Conservation (phyloP, 2,329 filamentous ascomycete species). For the Claviceps sp. region DNA sequence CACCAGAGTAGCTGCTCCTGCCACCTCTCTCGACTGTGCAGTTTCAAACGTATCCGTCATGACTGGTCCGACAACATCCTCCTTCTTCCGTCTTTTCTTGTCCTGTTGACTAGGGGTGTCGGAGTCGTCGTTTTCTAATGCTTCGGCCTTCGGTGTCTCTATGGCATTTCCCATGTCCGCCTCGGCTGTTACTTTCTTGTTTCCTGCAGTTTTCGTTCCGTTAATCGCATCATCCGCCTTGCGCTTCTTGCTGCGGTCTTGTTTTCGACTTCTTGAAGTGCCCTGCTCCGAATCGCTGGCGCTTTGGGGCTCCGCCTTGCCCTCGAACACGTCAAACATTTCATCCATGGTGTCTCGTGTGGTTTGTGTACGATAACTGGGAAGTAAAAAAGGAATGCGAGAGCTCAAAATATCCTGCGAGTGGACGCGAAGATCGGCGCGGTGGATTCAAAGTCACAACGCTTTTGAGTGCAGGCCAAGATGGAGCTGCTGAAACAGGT, state of each 20-base stretch:
- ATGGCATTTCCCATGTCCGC: slow-evolving; percentile 29
- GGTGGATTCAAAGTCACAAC: neutral
- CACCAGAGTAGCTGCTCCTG: slow-evolving; percentile 57
- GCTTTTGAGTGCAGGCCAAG: neutral
- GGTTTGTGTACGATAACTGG: neutral
- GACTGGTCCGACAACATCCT: slow-evolving; percentile 57
- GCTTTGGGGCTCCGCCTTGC: slow-evolving; percentile 31
- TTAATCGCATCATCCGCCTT: slow-evolving; percentile 73
- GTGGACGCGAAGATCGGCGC: neutral
- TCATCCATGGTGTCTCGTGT: slow-evolving; percentile 49
- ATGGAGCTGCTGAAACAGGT: slow-evolving; percentile 3
- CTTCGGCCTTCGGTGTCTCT: slow-evolving; percentile 23
- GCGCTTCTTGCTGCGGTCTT: slow-evolving; percentile 66
- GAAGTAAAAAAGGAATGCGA: neutral
- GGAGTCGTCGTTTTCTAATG: slow-evolving; percentile 21
- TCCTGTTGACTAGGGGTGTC: slow-evolving; percentile 35
- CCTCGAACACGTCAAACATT: slow-evolving; percentile 71
- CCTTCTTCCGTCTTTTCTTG: slow-evolving; percentile 52
- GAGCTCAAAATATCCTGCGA: neutral
- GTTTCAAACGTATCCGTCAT: slow-evolving; percentile 92
- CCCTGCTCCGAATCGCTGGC: slow-evolving; percentile 30
- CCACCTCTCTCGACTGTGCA: slow-evolving; percentile 82
- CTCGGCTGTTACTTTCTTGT: slow-evolving; percentile 11
- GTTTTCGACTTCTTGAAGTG: slow-evolving; percentile 36
- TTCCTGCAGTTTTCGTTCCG: slow-evolving; percentile 16